Base-by-base conservation (phyloP, 805 yeast species). In the Tanozyma kutaoensis region DNA sequence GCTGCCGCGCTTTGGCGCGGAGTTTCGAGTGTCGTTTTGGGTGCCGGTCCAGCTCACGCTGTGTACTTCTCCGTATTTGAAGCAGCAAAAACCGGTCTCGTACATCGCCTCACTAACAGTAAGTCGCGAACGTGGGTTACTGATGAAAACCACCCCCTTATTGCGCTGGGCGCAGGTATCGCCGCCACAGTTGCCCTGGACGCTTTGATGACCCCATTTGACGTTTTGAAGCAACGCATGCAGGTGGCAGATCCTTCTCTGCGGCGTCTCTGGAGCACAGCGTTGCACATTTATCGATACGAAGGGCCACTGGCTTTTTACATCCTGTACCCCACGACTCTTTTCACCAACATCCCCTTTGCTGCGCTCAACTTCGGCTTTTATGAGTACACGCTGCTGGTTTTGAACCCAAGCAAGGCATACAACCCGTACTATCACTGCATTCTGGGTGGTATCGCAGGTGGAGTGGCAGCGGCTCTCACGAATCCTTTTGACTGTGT, bases 31-130 rank as follows among this genome's bases (percentile, higher is more conserved):
- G 93, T 91, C 33, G 75, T 85, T 3, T 47, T 88, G 34, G 98
- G 98, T 21, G 96, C 98, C n/a, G 98, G 98, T 5, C 98, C 98
- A 3, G 96, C 97, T 3, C 98, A 88, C 56, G 97, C 97, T 3
- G 78, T 91, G 5, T 88, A 91, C 54, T 88, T 85, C 49, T 75
- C 86, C n/a, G 93, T 91, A 4, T 91, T 85, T 52, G 98, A 88
- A 53, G 65, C 73, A 27, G 66, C 85, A 25, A 78, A 79, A 46
- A 71, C 77, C 6, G 46, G 62, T 9, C 52, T 78, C 26, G 66
- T 60, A 23, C 66, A 61, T 40, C 48, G 50, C 24, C 40, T 57
- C 23, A 52, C 62, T 13, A 40, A 45, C 27, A 35, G 53, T 3
- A 51, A 44, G 27, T 50, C 66, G 20, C 17, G 7, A 7, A 7